Percentiles rank a stretch among this genome's conserved stretches.
Evolutionary conservation across 352 stramenopile genomes (phyloP).

Genomic region (Phytophthora agathidicida): DNA sequence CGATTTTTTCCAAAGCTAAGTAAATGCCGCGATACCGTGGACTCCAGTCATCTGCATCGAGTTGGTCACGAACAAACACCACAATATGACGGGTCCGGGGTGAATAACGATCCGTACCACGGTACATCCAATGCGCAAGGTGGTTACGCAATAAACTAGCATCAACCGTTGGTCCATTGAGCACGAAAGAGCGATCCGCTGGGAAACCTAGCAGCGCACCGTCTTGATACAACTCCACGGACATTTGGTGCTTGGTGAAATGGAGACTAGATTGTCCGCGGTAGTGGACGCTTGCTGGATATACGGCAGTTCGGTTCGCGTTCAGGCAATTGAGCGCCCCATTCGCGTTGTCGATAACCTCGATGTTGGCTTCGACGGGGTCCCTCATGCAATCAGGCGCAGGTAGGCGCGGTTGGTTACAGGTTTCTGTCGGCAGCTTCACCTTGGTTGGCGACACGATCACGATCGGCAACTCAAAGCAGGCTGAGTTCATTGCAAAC

Average conservation of each 20-base stretch:
- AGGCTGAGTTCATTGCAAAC: conserved; percentile 25
- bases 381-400: conserved; percentile 57
- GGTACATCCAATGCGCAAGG: conserved; percentile 73
- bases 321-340: conserved; percentile 53
- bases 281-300: conserved; percentile 52
- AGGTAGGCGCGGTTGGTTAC: conserved; percentile 49
- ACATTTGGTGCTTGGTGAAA: conserved; percentile 63
- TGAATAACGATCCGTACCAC: conserved; percentile 62
- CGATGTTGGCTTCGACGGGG: conserved; percentile 44
- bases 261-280: conserved; percentile 66
- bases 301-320: conserved; percentile 34
- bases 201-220: conserved; percentile 50
- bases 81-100: conserved; percentile 59
- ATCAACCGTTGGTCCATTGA: conserved; percentile 68
- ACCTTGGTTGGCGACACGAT: conserved; percentile 48
- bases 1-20: conserved; percentile 63
- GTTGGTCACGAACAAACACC: conserved; percentile 52
- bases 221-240: conserved; percentile 40
- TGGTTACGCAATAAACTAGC: conserved; percentile 70
- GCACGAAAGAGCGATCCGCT: conserved; percentile 48
- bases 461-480: conserved; percentile 59
- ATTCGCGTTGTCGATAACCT: conserved; percentile 57
- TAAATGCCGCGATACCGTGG: conserved; percentile 68
- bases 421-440: conserved; percentile 55
- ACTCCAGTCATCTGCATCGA: conserved; percentile 32